Conservation (phyloP, 2,329 filamentous ascomycete genomes). For the Lomentospora prolificans region DNA sequence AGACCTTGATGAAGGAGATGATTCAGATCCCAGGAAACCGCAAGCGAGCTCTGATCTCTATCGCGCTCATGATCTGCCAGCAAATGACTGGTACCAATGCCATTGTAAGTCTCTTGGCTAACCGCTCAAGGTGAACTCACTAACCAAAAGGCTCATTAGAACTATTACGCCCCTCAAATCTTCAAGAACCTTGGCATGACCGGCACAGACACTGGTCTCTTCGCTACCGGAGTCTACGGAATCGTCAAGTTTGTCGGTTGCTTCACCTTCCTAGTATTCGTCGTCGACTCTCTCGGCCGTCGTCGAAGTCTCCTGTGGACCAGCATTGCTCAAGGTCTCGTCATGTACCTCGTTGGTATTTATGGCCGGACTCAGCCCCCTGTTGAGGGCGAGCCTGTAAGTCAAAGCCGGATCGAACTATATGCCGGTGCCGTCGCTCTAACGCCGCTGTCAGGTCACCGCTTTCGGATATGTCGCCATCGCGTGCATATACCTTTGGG, state of each 20-base stretch:
- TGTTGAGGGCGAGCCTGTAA: constrained; percentile 33
- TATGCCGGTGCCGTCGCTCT: neutral
- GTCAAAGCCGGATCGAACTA: constrained; percentile 9
- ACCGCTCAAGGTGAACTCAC: too few relatives aligned
- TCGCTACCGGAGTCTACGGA: constrained; percentile 66
- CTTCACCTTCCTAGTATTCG: constrained; percentile 54
- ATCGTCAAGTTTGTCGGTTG: constrained; percentile 60
- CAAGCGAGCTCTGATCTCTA: constrained; percentile 53
- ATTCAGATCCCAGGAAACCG: constrained; percentile 50
- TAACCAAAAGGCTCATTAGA: too few relatives aligned
- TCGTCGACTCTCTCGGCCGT: constrained; percentile 59
- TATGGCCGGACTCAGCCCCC: constrained; percentile 56
- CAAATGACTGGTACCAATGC: constrained; percentile 55
- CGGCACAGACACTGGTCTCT: constrained; percentile 48
- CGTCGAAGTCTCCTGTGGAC: constrained; percentile 53
- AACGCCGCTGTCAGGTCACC: constrained; percentile 27
- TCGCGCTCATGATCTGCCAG: constrained; percentile 55
- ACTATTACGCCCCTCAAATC: constrained; percentile 62
- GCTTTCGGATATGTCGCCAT: constrained; percentile 61
- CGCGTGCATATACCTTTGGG: constrained; percentile 65
- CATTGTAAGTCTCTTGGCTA: constrained; percentile 25
- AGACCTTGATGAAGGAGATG: constrained; percentile 57
- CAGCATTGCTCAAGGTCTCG: constrained; percentile 47
- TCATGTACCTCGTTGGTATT: constrained; percentile 63
- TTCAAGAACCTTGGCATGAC: constrained; percentile 55